These are phyloP conservation scores for Hymenotorrendiella dingleyae DNA, from an alignment of 2,329 filamentous ascomycete genomes.

Conservation along the genomic window DNA sequence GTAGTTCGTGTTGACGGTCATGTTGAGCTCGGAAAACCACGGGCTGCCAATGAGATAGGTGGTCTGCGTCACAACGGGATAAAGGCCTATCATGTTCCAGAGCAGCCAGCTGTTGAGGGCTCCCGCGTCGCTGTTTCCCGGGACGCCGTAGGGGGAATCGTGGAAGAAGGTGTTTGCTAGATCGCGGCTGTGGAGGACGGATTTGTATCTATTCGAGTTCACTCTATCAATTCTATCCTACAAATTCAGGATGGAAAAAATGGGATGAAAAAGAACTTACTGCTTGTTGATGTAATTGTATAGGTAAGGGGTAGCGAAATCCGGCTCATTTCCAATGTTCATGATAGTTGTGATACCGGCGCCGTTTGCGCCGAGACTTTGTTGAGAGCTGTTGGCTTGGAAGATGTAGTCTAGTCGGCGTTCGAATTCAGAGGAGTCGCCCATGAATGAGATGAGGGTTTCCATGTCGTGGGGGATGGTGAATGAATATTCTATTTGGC, in stretches of 20 bases:
- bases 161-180: slow-evolving; percentile 55
- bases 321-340: slow-evolving; percentile 39
- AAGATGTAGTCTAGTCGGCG: slow-evolving; percentile 47
- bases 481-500: slow-evolving; percentile 41
- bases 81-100: slow-evolving; percentile 63
- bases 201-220: slow-evolving; percentile 40
- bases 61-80: slow-evolving; percentile 62
- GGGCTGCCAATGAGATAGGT: slow-evolving; percentile 60
- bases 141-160: slow-evolving; percentile 49
- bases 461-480: slow-evolving; percentile 52
- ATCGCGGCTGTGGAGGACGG: slow-evolving; percentile 50
- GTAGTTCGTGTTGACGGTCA: slow-evolving; percentile 43
- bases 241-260: too few species aligned
- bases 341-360: slow-evolving; percentile 52
- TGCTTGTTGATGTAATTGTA: slow-evolving; percentile 62
- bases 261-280: too few species aligned
- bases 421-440: slow-evolving; percentile 43
- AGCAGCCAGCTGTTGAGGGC: slow-evolving; percentile 45
- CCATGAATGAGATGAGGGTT: slow-evolving; percentile 39
- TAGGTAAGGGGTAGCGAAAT: slow-evolving; percentile 60
- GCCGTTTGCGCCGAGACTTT: slow-evolving; percentile 31
- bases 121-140: slow-evolving; percentile 51
- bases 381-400: slow-evolving; percentile 17
- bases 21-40: slow-evolving; percentile 54
- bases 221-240: too few species aligned